Base-by-base conservation (phyloP, 805 yeast genomes). In the Starmerella asiatica region DNA sequence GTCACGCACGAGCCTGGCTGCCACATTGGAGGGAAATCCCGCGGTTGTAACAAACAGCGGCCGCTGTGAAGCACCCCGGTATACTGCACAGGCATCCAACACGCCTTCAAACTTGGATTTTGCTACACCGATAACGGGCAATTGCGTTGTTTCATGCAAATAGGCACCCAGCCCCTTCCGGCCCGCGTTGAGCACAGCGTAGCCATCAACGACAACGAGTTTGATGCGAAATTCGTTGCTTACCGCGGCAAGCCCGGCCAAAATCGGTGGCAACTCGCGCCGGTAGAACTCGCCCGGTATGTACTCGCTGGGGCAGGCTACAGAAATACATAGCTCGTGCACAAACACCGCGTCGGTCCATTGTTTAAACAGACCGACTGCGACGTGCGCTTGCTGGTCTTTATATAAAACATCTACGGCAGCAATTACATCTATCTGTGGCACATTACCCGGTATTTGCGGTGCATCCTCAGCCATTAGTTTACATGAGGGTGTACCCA, bases 401-500 rank as follows among this genome's bases (percentile, higher is more conserved):
- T 11, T 23, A 11, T 23, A 23, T 11, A 7, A 11, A 23, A 23
- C 26, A 23, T 23, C 26, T 11, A 23, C 26, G 26, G 26, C 26
- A 7, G 26, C 26, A 11, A 11, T 23, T 7, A 23, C 26, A 11
- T 23, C 26, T 11, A 23, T 23, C 7, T 11, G 7, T 11, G 11
- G 9, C 7, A 11, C 26, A 7, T 23, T 7, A 23, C 11, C 26
- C 9, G 11, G 7, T 11, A 23, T 11, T 11, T 7, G 11, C 7
- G 9, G 7, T 7, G 26, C 11, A 11, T 11, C 11, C 7, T 23
- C 9, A 7, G 7, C 7, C 7, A 23, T 23, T 23, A 23, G 7
- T 7, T 11, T 21, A 39, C 24, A 21, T 28, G 19, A 47, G 29
- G 8, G 32, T 26, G 41, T 44, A 53, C 1, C 43, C 54, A 18